These are phyloP conservation scores for Fusarium sp. DNA, from an alignment of 2,329 filamentous ascomycete genomes.

Conservation along the genomic window DNA sequence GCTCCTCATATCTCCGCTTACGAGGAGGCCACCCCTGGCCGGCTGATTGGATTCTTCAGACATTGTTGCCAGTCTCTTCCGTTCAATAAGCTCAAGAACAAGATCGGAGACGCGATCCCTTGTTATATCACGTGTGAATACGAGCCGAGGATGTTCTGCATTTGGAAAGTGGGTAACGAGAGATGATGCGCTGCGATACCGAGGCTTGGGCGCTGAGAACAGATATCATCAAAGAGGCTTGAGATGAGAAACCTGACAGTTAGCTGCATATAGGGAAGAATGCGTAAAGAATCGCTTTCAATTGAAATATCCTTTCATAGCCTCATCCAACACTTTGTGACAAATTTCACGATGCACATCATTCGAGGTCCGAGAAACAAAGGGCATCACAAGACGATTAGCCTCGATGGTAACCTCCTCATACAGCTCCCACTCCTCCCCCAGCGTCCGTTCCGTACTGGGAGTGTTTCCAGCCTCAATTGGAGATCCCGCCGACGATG, in stretches of 20 bases:
- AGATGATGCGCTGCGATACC: background rate
- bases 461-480: slow-evolving; percentile 2
- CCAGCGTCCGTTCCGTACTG: slow-evolving; percentile 9
- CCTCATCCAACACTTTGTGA: slow-evolving; percentile 23
- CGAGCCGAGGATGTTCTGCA: background rate
- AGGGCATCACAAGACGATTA: slow-evolving; percentile 29
- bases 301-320: slow-evolving; percentile 12
- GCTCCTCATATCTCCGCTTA: background rate
- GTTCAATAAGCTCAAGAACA: background rate
- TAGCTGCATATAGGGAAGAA: background rate
- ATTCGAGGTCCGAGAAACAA: slow-evolving; percentile 22
- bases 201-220: background rate
- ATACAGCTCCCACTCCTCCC: slow-evolving; percentile 29
- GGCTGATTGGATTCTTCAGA: background rate
- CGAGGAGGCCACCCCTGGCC: background rate
- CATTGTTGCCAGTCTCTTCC: background rate
- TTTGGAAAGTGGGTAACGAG: background rate
- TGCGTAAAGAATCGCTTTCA: background rate
- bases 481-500: background rate
- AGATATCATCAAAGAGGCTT: background rate
- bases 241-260: background rate
- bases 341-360: slow-evolving; percentile 16
- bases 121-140: background rate
- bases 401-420: slow-evolving; percentile 25
- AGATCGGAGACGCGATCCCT: background rate